These are phyloP conservation scores for Coemansia sp. DNA, from an alignment of 192 early-diverging fungal species.

Conservation along the genomic window DNA sequence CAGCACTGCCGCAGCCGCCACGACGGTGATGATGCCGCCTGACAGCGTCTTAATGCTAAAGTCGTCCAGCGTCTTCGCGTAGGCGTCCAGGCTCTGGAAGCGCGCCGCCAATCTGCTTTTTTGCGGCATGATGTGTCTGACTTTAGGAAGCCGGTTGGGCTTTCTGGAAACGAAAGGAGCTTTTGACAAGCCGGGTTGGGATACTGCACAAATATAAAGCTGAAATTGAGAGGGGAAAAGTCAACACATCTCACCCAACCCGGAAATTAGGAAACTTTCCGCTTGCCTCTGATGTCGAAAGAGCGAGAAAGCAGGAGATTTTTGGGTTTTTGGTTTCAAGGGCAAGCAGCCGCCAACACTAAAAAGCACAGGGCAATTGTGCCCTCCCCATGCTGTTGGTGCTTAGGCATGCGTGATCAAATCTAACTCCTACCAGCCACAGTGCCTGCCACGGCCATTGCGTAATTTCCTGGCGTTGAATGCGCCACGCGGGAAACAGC, in stretches of 20 bases:
- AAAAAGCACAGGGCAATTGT: background rate
- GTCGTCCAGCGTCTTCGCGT: conserved; percentile 97
- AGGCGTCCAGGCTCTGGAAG: conserved; percentile 76
- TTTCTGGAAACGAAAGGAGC: too few relatives aligned
- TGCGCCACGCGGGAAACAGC: background rate
- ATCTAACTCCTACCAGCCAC: conserved; percentile 7
- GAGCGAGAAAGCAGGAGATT: too few relatives aligned
- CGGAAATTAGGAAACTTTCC: background rate
- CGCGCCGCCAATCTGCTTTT: conserved; percentile 18
- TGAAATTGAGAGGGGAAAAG: background rate
- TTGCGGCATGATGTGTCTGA: background rate
- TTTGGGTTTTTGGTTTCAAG: too few relatives aligned
- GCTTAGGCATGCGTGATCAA: background rate
- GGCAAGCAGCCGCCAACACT: too few relatives aligned
- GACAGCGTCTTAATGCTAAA: conserved; percentile 81
- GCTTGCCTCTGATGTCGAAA: background rate
- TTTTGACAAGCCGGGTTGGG: too few relatives aligned
- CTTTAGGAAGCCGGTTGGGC: too few relatives aligned
- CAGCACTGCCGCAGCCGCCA: conserved; percentile 70
- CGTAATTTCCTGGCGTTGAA: background rate
- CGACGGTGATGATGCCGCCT: conserved; percentile 86
- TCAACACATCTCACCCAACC: background rate
- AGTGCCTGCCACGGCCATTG: background rate
- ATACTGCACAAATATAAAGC: too few relatives aligned
- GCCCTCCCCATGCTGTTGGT: background rate